Conservation (phyloP, 2,329 filamentous ascomycete genomes). For the Stachybotrys chartarum region DNA sequence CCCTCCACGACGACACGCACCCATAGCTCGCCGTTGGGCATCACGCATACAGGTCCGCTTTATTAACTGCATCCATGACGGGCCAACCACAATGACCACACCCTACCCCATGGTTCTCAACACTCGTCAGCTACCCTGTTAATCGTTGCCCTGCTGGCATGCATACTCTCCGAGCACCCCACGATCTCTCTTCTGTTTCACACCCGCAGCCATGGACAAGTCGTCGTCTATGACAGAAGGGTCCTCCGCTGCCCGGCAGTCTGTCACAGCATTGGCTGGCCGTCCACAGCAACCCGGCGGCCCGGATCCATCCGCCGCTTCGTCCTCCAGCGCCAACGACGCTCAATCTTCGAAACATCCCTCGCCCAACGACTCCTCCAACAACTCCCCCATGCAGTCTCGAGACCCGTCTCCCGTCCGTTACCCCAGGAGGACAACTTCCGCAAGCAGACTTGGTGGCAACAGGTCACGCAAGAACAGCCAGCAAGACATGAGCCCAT, state of each 20-base stretch:
- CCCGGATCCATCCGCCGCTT: conserved; percentile 13
- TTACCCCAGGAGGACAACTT: conserved; percentile 26
- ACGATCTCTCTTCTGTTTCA: conserved; percentile 14
- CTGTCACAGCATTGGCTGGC: conserved; percentile 7
- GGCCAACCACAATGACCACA: conserved; percentile 28
- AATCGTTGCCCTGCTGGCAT: conserved; percentile 23
- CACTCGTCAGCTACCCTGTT: conserved; percentile 15
- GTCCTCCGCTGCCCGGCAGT: conserved; percentile 11
- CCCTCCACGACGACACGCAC: conserved; percentile 8
- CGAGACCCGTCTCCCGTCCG: conserved; percentile 42
- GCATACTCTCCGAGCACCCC: conserved; percentile 20
- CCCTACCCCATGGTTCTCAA: conserved; percentile 16
- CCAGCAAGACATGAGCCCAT: conserved; percentile 55
- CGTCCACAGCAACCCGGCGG: background rate
- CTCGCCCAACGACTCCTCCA: conserved; percentile 27
- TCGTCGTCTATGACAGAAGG: conserved; percentile 19
- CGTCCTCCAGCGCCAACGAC: conserved; percentile 15
- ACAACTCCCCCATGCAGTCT: conserved; percentile 28
- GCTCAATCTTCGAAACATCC: conserved; percentile 26
- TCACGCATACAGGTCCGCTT: conserved; percentile 7
- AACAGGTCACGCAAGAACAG: conserved; percentile 60
- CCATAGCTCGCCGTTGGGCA: conserved; percentile 5
- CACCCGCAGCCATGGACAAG: conserved; percentile 24
- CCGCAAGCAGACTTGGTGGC: conserved; percentile 25
- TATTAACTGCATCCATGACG: conserved; percentile 19